Conservation (phyloP, 2,329 filamentous ascomycete species). For the Incumbomyces lentus region DNA sequence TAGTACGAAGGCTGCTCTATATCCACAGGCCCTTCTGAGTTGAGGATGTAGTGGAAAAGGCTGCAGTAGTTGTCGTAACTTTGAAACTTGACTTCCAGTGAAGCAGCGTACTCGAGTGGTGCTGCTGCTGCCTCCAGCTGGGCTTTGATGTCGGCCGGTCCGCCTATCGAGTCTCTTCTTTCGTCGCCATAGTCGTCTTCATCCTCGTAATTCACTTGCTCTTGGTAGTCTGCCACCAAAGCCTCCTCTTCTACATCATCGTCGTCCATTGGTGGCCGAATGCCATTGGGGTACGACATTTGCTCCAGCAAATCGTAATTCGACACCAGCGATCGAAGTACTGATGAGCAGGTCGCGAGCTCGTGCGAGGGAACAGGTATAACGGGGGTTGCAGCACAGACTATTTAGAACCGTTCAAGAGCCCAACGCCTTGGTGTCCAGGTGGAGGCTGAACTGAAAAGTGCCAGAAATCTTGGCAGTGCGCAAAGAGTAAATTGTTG, state of each 20-base stretch:
- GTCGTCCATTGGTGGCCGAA: slow-evolving; percentile 46
- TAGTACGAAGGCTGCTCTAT: slow-evolving; percentile 95
- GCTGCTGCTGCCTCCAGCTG: slow-evolving; percentile 85
- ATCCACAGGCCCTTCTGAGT: slow-evolving; percentile 97
- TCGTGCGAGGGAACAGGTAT: too few relatives aligned
- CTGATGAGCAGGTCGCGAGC: too few relatives aligned
- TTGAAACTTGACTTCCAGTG: slow-evolving; percentile 91
- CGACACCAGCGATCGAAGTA: too few relatives aligned
- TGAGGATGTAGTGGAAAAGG: slow-evolving; percentile 97
- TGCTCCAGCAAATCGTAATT: too few relatives aligned
- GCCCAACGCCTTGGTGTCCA: too few relatives aligned
- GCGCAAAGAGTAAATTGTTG: too few relatives aligned
- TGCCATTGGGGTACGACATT: slow-evolving; percentile 38
- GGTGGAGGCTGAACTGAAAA: too few relatives aligned
- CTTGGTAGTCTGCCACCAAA: slow-evolving; percentile 87
- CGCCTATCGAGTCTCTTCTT: slow-evolving; percentile 58
- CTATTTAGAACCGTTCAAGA: too few relatives aligned
- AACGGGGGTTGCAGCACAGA: too few relatives aligned
- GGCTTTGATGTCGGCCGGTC: slow-evolving; percentile 80
- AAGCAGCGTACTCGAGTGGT: slow-evolving; percentile 89
- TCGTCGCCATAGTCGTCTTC: slow-evolving; percentile 67
- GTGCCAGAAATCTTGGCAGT: too few relatives aligned
- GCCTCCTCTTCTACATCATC: slow-evolving; percentile 93
- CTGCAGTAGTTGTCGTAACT: slow-evolving; percentile 99
- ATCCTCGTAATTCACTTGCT: slow-evolving; percentile 91